Evolutionary conservation across 805 yeast species (phyloP).

Genomic region (Myxozyma vanderwaltii): DNA sequence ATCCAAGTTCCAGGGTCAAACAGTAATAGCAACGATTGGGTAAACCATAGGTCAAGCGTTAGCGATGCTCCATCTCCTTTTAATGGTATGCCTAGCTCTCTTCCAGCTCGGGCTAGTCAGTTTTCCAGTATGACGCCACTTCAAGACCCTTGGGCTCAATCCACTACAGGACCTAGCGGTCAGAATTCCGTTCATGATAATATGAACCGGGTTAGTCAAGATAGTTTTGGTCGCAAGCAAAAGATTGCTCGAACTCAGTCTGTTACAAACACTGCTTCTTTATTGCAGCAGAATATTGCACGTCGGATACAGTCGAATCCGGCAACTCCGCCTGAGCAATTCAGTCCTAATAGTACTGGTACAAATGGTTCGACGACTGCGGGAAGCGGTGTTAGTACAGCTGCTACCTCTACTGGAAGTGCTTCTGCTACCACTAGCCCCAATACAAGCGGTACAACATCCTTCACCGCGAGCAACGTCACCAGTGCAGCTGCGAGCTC

Average conservation of each 20-base stretch:
- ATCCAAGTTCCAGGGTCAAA: slow-evolving; percentile 5
- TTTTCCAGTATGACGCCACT: slow-evolving; percentile 7
- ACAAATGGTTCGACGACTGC: slow-evolving; percentile 8
- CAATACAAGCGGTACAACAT: slow-evolving; percentile 1
- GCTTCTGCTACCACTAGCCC: slow-evolving; percentile 20
- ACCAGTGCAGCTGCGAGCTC: not conserved
- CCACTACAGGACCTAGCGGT: not conserved
- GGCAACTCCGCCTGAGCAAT: slow-evolving; percentile 33
- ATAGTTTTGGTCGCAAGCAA: slow-evolving; percentile 34
- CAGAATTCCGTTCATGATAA: slow-evolving; percentile 25
- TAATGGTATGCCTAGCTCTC: slow-evolving; percentile 12
- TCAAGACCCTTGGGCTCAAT: slow-evolving; percentile 17
- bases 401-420: slow-evolving; percentile 15
- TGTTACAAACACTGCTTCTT: slow-evolving; percentile 27
- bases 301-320: slow-evolving; percentile 33
- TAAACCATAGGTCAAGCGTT: not conserved
- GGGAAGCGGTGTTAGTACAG: slow-evolving; percentile 7
- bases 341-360: slow-evolving; percentile 21
- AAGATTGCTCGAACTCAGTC: slow-evolving; percentile 35
- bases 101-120: slow-evolving; percentile 16
- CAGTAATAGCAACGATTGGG: slow-evolving; percentile 12
- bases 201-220: slow-evolving; percentile 23
- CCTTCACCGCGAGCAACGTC: not conserved
- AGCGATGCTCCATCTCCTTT: slow-evolving; percentile 11
- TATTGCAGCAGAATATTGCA: slow-evolving; percentile 31